Percentiles rank a stretch among this genome's conserved stretches.
Evolutionary conservation across 768 basidiomycete species (phyloP).

Genomic region (Tylopilus sp.): DNA sequence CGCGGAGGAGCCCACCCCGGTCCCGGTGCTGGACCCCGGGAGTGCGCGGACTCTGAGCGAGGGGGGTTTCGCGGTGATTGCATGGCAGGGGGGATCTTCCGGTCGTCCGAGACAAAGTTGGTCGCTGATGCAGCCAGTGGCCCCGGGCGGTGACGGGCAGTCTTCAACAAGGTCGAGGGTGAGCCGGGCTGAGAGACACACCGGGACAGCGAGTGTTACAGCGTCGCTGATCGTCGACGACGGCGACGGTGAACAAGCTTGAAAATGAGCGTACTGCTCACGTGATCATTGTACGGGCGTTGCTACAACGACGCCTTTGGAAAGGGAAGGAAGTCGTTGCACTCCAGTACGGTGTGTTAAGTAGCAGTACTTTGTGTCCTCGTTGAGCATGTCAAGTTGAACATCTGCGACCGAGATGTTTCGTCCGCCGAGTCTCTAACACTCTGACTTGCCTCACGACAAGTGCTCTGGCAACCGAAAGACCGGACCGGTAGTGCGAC

Average conservation of each 20-base stretch:
- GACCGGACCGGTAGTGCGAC: not conserved
- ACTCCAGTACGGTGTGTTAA: too few relatives aligned
- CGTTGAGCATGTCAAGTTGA: not conserved
- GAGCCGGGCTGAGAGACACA: too few relatives aligned
- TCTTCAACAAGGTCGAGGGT: not conserved
- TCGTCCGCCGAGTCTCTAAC: not conserved
- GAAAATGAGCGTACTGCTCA: constrained; percentile 16
- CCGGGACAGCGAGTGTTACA: not conserved
- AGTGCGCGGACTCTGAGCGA: constrained; percentile 3
- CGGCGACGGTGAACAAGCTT: constrained; percentile 10
- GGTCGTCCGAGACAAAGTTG: not conserved
- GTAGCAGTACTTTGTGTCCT: too few relatives aligned
- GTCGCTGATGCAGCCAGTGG: constrained; percentile 3
- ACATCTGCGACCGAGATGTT: not conserved
- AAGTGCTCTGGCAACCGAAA: constrained; percentile 16
- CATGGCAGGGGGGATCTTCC: constrained; percentile 7
- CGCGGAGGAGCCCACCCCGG: constrained; percentile 59
- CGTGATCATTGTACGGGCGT: constrained; percentile 13
- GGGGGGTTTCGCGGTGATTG: constrained; percentile 14
- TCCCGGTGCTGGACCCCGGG: constrained; percentile 9
- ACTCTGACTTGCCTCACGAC: constrained; percentile 9
- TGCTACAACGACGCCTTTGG: constrained; percentile 2
- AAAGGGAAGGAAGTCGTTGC: not conserved
- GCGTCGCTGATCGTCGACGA: constrained; percentile 9
- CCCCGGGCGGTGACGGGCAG: constrained; percentile 1